Evolutionary conservation across 2,329 filamentous ascomycete genomes (phyloP).

Genomic region (Cladosporium sp.): DNA sequence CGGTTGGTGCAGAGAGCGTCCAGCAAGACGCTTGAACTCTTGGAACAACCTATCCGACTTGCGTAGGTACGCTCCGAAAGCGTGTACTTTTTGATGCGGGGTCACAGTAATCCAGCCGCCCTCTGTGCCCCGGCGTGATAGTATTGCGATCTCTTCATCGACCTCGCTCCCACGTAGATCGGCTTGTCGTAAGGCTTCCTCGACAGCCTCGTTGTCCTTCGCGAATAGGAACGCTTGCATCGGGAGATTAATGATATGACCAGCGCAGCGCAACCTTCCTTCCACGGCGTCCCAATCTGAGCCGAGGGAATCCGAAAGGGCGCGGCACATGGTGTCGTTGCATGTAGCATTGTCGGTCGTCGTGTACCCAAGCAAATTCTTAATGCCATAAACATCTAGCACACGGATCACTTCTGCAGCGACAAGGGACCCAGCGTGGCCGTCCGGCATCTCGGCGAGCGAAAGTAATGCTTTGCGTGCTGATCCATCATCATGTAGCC

Average conservation of each 20-base stretch:
- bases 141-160: neutral
- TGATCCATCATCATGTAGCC: neutral
- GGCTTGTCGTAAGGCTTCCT: neutral
- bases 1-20: neutral
- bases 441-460: neutral
- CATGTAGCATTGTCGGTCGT: neutral
- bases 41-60: neutral
- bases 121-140: neutral
- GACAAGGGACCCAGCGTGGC: neutral
- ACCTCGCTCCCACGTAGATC: neutral
- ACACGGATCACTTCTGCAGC: neutral
- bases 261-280: neutral
- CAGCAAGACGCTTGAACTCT: neutral
- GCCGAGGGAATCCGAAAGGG: neutral
- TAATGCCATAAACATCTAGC: slow-evolving; percentile 3
- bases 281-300: neutral
- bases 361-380: neutral
- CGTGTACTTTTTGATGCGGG: neutral
- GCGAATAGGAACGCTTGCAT: neutral
- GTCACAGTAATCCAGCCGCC: neutral
- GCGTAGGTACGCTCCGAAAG: neutral
- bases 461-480: neutral
- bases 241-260: neutral
- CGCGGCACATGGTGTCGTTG: neutral
- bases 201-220: neutral